Conservation (phyloP, 2,329 filamentous ascomycete genomes). For the Colletotrichum musicola region DNA sequence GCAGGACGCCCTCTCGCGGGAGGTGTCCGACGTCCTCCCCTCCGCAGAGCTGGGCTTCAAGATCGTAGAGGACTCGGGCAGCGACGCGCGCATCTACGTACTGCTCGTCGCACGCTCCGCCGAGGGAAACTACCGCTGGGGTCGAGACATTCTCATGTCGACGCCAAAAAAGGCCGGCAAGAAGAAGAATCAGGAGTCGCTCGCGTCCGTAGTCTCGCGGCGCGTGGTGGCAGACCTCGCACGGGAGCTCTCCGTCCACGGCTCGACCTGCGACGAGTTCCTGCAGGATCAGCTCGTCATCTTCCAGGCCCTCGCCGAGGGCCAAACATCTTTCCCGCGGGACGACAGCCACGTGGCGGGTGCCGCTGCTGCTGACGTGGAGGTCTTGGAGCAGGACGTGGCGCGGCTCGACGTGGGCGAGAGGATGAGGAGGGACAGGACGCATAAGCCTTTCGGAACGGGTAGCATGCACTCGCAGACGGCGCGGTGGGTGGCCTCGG, state of each 20-base stretch:
- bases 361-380: conserved; percentile 33
- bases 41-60: conserved; percentile 59
- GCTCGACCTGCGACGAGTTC: conserved; percentile 61
- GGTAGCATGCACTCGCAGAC: conserved; percentile 69
- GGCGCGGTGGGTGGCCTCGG: conserved; percentile 69
- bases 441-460: conserved; percentile 65
- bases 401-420: conserved; percentile 45
- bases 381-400: conserved; percentile 46
- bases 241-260: conserved; percentile 52
- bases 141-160: conserved; percentile 58
- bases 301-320: conserved; percentile 70
- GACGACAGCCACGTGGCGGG: neutral
- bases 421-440: conserved; percentile 57
- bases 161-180: conserved; percentile 53
- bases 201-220: conserved; percentile 57
- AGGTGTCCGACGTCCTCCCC: conserved; percentile 58
- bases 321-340: conserved; percentile 61
- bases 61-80: conserved; percentile 63
- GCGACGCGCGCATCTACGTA: conserved; percentile 65
- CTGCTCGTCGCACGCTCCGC: conserved; percentile 67
- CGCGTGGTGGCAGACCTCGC: conserved; percentile 61
- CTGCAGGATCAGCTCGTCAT: conserved; percentile 73
- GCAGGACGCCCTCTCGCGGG: conserved; percentile 52
- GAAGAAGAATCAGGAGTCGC: conserved; percentile 42
- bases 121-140: conserved; percentile 58